phyloP scores from a whole-genome alignment of 2,329 filamentous ascomycete species.

The Calonectria pteridis region DNA sequence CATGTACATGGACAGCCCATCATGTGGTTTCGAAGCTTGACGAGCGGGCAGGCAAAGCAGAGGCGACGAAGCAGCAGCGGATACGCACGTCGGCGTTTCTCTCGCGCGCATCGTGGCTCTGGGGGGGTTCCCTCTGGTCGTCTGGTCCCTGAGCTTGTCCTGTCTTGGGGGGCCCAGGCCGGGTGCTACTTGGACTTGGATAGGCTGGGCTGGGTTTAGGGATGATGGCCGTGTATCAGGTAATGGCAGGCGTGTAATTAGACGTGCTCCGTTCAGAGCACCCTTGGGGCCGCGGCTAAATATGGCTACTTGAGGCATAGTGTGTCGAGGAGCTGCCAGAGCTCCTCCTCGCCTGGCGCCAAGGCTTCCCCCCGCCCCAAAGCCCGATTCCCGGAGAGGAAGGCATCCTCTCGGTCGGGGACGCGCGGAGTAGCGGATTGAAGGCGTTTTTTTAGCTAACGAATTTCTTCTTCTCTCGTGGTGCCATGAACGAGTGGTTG shows the following conservation, averaged over 20 bases:
- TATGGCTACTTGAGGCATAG: conserved; percentile 27
- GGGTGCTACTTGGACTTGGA: conserved; percentile 1
- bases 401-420: background rate
- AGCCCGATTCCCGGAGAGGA: conserved; percentile 22
- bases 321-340: background rate
- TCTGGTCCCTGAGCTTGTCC: background rate
- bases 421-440: background rate
- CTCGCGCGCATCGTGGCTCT: background rate
- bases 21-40: background rate
- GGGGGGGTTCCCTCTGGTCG: background rate
- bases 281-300: conserved; percentile 23
- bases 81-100: background rate
- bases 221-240: background rate
- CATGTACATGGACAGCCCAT: background rate
- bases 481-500: background rate
- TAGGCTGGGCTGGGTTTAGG: background rate
- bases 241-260: conserved; percentile 1
- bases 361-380: background rate
- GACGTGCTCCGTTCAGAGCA: background rate
- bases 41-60: background rate
- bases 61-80: too few relatives aligned
- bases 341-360: background rate
- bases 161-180: background rate
- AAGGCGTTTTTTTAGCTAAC: background rate
- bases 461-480: background rate